These are phyloP conservation scores for Syncephalis plumigaleata DNA, from an alignment of 371 early-diverging fungal species.

Conservation along the genomic window DNA sequence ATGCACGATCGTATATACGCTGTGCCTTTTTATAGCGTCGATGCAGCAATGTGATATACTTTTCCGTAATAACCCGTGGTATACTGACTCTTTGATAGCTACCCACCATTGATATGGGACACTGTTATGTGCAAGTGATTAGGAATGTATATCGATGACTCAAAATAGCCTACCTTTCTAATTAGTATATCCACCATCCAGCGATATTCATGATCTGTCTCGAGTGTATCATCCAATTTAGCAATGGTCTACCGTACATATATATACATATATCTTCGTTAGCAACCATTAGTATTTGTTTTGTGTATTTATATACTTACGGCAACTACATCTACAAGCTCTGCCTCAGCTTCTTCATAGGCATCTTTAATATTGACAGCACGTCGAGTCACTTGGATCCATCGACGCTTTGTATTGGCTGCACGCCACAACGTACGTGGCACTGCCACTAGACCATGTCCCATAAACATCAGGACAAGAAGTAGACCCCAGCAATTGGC, in stretches of 20 bases:
- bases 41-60: slow-evolving; percentile 29
- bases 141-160: too few relatives aligned
- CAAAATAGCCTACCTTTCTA: too few relatives aligned
- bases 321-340: slow-evolving; percentile 44
- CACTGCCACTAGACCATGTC: slow-evolving; percentile 78
- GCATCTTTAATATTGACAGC: slow-evolving; percentile 61
- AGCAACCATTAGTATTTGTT: too few relatives aligned
- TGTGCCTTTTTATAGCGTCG: slow-evolving; percentile 32
- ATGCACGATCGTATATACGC: slow-evolving; percentile 28
- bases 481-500: slow-evolving; percentile 88
- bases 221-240: too few relatives aligned
- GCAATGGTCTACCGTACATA: too few relatives aligned
- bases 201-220: too few relatives aligned
- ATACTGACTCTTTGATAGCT: slow-evolving; percentile 8
- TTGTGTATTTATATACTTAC: slow-evolving; percentile 12
- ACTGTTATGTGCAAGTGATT: too few relatives aligned
- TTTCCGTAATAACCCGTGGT: slow-evolving; percentile 28
- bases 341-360: slow-evolving; percentile 49
- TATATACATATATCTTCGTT: too few relatives aligned
- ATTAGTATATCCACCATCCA: too few relatives aligned
- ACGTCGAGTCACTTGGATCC: slow-evolving; percentile 42
- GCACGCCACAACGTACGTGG: slow-evolving; percentile 73
- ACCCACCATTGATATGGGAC: too few relatives aligned
- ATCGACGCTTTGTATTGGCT: slow-evolving; percentile 32
- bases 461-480: slow-evolving; percentile 72